Percentiles rank a stretch among this genome's conserved stretches.
Conservation (phyloP, 257 asterid genomes). For the Lantana camara region DNA sequence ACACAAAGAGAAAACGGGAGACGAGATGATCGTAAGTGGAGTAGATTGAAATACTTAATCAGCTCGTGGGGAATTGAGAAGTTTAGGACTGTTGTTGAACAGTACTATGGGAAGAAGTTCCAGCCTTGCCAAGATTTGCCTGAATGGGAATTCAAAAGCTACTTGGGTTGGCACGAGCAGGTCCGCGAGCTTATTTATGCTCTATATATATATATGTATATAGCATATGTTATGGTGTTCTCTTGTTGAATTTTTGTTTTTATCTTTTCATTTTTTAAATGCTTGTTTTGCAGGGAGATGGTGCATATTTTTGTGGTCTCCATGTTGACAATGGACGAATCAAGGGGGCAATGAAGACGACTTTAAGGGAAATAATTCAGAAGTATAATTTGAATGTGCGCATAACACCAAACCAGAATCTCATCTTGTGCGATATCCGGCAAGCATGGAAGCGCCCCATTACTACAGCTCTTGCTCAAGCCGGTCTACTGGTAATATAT, state of each 20-base stretch:
- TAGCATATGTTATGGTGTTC: constrained; percentile 2
- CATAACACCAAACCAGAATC: constrained; percentile 93
- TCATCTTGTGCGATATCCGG: constrained; percentile 74
- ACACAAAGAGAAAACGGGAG: constrained; percentile 94
- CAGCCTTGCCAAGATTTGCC: constrained; percentile 82
- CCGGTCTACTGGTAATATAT: constrained; percentile 81
- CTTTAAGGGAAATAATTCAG: constrained; percentile 81
- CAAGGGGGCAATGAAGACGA: constrained; percentile 77
- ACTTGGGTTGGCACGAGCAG: constrained; percentile 99
- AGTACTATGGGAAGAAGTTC: constrained; percentile 84
- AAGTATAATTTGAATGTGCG: constrained; percentile 87
- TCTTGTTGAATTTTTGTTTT: background rate
- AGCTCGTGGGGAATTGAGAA: constrained; percentile 98
- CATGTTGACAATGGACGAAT: constrained; percentile 93
- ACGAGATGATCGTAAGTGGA: constrained; percentile 96
- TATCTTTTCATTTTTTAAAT: background rate
- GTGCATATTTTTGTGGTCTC: constrained; percentile 85
- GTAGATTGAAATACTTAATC: constrained; percentile 92
- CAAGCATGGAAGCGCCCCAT: constrained; percentile 87
- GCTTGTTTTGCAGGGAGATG: constrained; percentile 72
- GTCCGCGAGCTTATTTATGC: constrained; percentile 34
- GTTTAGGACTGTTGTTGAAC: constrained; percentile 80
- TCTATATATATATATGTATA: no score
- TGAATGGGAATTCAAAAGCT: constrained; percentile 94
- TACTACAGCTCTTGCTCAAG: constrained; percentile 90